Percentiles rank a stretch among this genome's conserved stretches.
Evolutionary conservation across 208 protist genomes (phyloP).

Genomic region (Wallacemonas sp.): DNA sequence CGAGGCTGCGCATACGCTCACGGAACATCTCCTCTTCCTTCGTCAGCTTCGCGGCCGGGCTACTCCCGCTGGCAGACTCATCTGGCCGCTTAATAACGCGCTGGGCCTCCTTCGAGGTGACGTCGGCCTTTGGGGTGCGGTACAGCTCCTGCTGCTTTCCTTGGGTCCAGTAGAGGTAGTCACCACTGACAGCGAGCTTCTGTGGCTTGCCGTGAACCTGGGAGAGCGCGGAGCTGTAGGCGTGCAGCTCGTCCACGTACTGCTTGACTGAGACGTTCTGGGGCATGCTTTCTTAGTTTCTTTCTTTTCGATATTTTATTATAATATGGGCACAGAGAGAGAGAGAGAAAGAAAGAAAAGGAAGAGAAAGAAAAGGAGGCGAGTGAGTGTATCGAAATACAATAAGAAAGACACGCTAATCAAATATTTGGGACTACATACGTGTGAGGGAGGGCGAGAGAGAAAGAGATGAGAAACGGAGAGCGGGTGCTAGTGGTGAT

Average conservation of each 20-base stretch:
- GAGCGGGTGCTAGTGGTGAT: too few relatives aligned
- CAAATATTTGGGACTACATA: too few relatives aligned
- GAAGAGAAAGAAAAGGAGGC: conserved; percentile 10
- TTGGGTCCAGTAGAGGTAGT: conserved; percentile 80
- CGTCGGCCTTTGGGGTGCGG: conserved; percentile 26
- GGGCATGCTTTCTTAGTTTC: neutral
- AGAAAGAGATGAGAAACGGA: too few relatives aligned
- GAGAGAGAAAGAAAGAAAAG: conserved; percentile 14
- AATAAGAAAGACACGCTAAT: conserved; percentile 8
- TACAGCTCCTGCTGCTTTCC: conserved; percentile 73
- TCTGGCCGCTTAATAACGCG: conserved; percentile 4
- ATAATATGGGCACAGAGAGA: neutral
- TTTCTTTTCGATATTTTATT: conserved; percentile 1
- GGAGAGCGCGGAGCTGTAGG: conserved; percentile 30
- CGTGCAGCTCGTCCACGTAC: conserved; percentile 52
- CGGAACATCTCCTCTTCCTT: conserved; percentile 87
- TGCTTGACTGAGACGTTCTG: conserved; percentile 18
- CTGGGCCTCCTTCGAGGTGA: conserved; percentile 18
- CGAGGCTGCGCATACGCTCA: conserved; percentile 61
- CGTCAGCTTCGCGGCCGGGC: conserved; percentile 24
- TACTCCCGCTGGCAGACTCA: neutral
- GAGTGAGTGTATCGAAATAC: conserved; percentile 14
- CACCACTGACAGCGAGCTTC: conserved; percentile 49
- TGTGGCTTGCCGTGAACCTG: conserved; percentile 57
- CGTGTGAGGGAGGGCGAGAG: too few relatives aligned